phyloP scores from a whole-genome alignment of 257 asterid species.

The Orobanche coerulescens region DNA sequence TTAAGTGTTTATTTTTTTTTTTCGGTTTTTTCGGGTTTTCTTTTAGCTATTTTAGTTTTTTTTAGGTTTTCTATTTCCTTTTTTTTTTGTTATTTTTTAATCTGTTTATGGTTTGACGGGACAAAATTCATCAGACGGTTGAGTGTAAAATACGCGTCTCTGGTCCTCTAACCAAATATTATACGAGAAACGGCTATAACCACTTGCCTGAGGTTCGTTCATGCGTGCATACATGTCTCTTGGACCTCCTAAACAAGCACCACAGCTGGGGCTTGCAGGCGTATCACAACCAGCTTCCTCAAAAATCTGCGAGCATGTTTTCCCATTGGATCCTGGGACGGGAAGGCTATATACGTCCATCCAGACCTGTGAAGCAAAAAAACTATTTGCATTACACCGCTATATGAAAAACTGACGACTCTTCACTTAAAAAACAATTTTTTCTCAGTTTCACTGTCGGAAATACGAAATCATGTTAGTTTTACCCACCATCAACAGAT shows the following conservation, averaged over 20 bases:
- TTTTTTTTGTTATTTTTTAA: too few species aligned
- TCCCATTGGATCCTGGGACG: conserved; percentile 80
- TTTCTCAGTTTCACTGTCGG: too few species aligned
- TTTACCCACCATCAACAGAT: not conserved
- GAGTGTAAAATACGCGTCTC: too few species aligned
- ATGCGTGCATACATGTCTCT: conserved; percentile 91
- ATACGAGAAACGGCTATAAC: conserved; percentile 11
- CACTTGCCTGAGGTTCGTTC: conserved; percentile 89
- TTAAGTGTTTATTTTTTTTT: too few species aligned
- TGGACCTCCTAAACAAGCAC: conserved; percentile 98
- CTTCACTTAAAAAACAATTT: too few species aligned
- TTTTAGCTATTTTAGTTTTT: too few species aligned
- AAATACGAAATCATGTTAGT: not conserved
- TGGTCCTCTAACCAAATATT: too few species aligned
- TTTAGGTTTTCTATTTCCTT: too few species aligned
- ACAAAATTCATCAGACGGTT: too few species aligned
- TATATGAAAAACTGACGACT: not conserved
- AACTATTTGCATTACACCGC: not conserved
- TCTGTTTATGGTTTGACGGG: too few species aligned
- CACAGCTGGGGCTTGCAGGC: conserved; percentile 94
- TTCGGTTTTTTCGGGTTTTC: too few species aligned
- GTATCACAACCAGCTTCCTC: conserved; percentile 99
- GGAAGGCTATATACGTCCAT: conserved; percentile 87
- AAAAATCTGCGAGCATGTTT: conserved; percentile 93
- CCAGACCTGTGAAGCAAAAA: conserved; percentile 71